Percentiles rank a stretch among this genome's conserved stretches.
phyloP scores from a whole-genome alignment of 805 yeast genomes.

The Barnettozyma siamensis region DNA sequence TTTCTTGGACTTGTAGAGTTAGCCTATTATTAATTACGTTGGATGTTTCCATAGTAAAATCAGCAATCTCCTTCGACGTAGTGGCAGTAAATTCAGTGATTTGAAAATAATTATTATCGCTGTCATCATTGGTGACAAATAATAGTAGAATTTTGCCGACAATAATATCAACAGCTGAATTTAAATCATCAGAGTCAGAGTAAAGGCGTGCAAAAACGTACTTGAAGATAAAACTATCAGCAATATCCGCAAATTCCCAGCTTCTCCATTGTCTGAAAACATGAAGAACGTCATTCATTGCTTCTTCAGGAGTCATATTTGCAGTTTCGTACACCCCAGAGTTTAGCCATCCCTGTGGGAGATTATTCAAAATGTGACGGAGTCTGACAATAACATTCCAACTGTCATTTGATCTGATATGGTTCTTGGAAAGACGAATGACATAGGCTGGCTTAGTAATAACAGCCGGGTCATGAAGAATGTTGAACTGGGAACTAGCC shows the following conservation, averaged over 20 bases:
- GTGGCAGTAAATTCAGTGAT: not conserved
- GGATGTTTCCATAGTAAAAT: not conserved
- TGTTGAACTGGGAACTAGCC: slow-evolving; percentile 44
- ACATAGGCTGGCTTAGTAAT: slow-evolving; percentile 85
- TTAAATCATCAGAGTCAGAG: not conserved
- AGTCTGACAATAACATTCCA: slow-evolving; percentile 84
- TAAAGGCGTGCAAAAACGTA: slow-evolving; percentile 35
- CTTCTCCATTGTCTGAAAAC: slow-evolving; percentile 78
- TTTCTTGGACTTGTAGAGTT: slow-evolving; percentile 20
- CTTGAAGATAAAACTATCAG: slow-evolving; percentile 49
- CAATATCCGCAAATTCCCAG: slow-evolving; percentile 77
- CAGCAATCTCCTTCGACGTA: not conserved
- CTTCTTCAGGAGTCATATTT: slow-evolving; percentile 39
- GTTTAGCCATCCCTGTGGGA: slow-evolving; percentile 50
- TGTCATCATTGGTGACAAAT: not conserved
- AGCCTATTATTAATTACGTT: not conserved
- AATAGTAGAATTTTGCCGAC: not conserved
- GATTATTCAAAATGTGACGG: slow-evolving; percentile 59
- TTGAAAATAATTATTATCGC: not conserved
- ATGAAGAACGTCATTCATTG: slow-evolving; percentile 47
- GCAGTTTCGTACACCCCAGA: slow-evolving; percentile 29
- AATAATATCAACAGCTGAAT: not conserved
- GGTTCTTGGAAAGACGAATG: slow-evolving; percentile 63
- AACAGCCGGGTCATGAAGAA: slow-evolving; percentile 83
- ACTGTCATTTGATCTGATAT: slow-evolving; percentile 72